These are phyloP conservation scores for Alloascoidea hylecoeti DNA, from an alignment of 805 yeast species.

Conservation along the genomic window DNA sequence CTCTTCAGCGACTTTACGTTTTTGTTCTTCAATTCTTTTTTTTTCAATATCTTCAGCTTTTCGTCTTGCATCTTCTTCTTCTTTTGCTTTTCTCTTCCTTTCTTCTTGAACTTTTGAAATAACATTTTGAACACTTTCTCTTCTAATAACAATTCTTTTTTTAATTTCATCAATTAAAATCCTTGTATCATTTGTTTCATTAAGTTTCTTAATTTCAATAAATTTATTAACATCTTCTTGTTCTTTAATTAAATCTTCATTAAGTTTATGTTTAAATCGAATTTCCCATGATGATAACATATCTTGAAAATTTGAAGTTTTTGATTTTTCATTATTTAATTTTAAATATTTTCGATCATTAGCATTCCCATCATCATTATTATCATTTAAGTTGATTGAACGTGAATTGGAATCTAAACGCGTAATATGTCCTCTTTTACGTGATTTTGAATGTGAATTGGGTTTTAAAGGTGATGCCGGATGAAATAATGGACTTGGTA, in stretches of 20 bases:
- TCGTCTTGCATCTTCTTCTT: slow-evolving; percentile 7
- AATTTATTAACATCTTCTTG: not conserved
- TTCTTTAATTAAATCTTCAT: not conserved
- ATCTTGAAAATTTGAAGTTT: not conserved
- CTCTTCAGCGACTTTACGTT: slow-evolving; percentile 7
- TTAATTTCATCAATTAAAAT: not conserved
- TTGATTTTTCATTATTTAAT: too few species aligned
- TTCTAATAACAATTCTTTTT: slow-evolving; percentile 4
- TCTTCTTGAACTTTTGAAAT: slow-evolving; percentile 4
- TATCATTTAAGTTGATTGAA: too few species aligned
- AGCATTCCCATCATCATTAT: too few species aligned
- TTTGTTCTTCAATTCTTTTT: slow-evolving; percentile 7
- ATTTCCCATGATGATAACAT: not conserved
- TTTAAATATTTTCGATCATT: too few species aligned
- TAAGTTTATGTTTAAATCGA: not conserved
- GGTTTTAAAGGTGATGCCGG: too few species aligned
- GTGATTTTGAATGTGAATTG: too few species aligned
- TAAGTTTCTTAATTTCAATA: not conserved
- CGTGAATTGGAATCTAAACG: too few species aligned
- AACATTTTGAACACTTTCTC: slow-evolving; percentile 7
- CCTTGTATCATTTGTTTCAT: not conserved
- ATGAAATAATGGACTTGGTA: too few species aligned
- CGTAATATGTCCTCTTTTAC: too few species aligned
- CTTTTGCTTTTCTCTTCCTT: slow-evolving; percentile 5
- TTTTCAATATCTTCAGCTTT: slow-evolving; percentile 9